Evolutionary conservation across 306 rosid species (phyloP).

Genomic region (Glycine tomentella): DNA sequence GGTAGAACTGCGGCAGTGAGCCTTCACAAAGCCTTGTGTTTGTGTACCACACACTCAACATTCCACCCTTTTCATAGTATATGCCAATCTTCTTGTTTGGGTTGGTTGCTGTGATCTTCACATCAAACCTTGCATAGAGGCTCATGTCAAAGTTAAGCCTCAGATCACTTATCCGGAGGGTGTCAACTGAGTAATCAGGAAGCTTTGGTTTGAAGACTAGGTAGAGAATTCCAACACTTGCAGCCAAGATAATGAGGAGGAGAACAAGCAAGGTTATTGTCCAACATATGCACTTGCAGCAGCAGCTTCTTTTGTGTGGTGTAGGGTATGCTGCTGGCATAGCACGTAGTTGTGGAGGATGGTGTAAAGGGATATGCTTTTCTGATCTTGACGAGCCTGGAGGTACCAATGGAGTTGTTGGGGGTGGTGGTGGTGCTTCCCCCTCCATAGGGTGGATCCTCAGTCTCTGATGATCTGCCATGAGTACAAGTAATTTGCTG

Average conservation of each 20-base stretch:
- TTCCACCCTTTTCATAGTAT: conserved; percentile 80
- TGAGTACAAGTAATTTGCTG: conserved; percentile 37
- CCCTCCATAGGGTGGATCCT: conserved; percentile 69
- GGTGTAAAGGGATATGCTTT: conserved; percentile 53
- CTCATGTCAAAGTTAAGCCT: conserved; percentile 76
- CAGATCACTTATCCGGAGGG: conserved; percentile 64
- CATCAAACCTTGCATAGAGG: conserved; percentile 76
- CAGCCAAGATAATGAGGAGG: conserved; percentile 63
- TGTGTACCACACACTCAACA: conserved; percentile 76
- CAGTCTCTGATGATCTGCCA: conserved; percentile 71
- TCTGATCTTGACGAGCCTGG: conserved; percentile 51
- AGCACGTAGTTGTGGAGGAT: conserved; percentile 38
- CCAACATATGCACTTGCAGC: conserved; percentile 79
- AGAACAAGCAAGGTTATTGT: conserved; percentile 59
- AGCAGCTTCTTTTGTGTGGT: conserved; percentile 53
- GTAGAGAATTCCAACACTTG: conserved; percentile 66
- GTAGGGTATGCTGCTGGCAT: conserved; percentile 43
- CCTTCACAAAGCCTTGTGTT: conserved; percentile 80
- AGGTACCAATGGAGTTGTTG: conserved; percentile 49
- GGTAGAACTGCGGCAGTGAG: conserved; percentile 77
- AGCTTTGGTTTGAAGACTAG: conserved; percentile 82
- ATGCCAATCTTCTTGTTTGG: conserved; percentile 91
- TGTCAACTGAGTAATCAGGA: conserved; percentile 76
- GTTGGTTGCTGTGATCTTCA: conserved; percentile 75
- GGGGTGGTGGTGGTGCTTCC: conserved; percentile 54